Percentiles rank a stretch among this genome's conserved stretches.
These are phyloP conservation scores for Trametes hirsuta DNA, from an alignment of 1,284 basidiomycete genomes.

Conservation along the genomic window DNA sequence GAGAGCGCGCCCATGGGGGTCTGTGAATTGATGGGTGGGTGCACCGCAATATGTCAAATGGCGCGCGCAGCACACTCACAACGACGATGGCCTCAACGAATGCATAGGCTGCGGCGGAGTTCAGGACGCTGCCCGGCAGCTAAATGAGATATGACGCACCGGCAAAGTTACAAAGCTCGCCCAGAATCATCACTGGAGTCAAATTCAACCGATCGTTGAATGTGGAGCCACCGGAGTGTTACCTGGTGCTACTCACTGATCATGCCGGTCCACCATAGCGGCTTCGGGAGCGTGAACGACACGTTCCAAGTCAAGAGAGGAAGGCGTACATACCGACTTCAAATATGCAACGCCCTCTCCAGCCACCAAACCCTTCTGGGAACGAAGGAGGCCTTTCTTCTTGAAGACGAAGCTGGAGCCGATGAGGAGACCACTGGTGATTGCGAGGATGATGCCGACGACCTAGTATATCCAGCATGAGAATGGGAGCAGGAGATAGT, in stretches of 20 bases:
- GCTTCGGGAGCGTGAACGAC: constrained; percentile 38
- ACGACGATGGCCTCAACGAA: constrained; percentile 90
- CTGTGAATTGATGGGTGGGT: constrained; percentile 38
- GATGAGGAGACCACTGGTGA: constrained; percentile 87
- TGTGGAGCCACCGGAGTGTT: not conserved
- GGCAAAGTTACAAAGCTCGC: constrained; percentile 84
- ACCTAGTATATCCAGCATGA: constrained; percentile 44
- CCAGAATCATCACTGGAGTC: constrained; percentile 74
- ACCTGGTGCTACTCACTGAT: constrained; percentile 60
- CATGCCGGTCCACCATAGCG: constrained; percentile 90
- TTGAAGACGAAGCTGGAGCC: constrained; percentile 95
- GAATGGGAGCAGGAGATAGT: constrained; percentile 1
- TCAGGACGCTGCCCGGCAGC: constrained; percentile 12
- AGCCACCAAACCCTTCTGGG: constrained; percentile 69
- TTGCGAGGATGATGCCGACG: constrained; percentile 81
- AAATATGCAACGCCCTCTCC: constrained; percentile 97
- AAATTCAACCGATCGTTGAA: not conserved
- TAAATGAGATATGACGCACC: constrained; percentile 47
- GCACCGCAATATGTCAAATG: not conserved
- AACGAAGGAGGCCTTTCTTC: constrained; percentile 86
- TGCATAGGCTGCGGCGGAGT: constrained; percentile 67
- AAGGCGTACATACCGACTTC: constrained; percentile 68
- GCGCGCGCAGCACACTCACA: constrained; percentile 47
- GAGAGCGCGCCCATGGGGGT: constrained; percentile 97
- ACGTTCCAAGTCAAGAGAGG: not conserved